Conservation (phyloP, 345 rosid genomes). For the Cochlearia excelsa region DNA sequence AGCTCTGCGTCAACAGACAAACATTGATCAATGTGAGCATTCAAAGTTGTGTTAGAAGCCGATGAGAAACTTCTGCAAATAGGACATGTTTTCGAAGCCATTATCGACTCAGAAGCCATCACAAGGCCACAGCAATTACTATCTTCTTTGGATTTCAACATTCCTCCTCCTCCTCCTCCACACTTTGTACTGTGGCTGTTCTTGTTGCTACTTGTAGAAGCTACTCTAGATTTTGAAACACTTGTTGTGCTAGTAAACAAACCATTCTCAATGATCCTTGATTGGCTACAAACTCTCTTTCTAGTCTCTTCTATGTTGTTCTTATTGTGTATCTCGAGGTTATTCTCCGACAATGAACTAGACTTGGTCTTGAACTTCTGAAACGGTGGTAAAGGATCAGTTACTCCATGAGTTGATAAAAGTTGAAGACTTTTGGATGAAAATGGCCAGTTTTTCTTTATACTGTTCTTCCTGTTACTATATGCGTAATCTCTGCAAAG, state of each 20-base stretch:
- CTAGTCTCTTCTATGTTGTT: slow-evolving; percentile 16
- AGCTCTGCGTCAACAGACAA: slow-evolving; percentile 58
- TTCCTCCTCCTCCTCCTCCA: slow-evolving; percentile 38
- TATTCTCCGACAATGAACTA: slow-evolving; percentile 10
- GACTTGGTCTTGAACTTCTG: slow-evolving; percentile 42
- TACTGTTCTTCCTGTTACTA: slow-evolving; percentile 62
- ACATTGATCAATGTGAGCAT: slow-evolving; percentile 99
- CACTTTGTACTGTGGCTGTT: slow-evolving; percentile 56
- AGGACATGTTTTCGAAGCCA: slow-evolving; percentile 86
- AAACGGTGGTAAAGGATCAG: slow-evolving; percentile 81
- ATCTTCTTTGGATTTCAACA: slow-evolving; percentile 67
- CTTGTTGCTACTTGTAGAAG: slow-evolving; percentile 39
- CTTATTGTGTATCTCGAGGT: slow-evolving; percentile 7
- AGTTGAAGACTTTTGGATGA: slow-evolving; percentile 68
- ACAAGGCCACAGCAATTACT: slow-evolving; percentile 8
- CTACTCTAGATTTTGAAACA: slow-evolving; percentile 50
- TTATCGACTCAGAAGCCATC: slow-evolving; percentile 44
- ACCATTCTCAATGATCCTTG: slow-evolving; percentile 47
- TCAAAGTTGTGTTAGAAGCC: slow-evolving; percentile 92
- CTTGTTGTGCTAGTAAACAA: slow-evolving; percentile 40
- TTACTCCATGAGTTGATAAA: slow-evolving; percentile 82
- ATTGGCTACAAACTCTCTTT: slow-evolving; percentile 25
- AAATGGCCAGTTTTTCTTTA: slow-evolving; percentile 91
- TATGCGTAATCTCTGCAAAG: slow-evolving; percentile 85
- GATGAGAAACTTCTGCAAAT: slow-evolving; percentile 96